Conservation (phyloP, 176 grass and related monocot genomes). For the Lolium perenne region DNA sequence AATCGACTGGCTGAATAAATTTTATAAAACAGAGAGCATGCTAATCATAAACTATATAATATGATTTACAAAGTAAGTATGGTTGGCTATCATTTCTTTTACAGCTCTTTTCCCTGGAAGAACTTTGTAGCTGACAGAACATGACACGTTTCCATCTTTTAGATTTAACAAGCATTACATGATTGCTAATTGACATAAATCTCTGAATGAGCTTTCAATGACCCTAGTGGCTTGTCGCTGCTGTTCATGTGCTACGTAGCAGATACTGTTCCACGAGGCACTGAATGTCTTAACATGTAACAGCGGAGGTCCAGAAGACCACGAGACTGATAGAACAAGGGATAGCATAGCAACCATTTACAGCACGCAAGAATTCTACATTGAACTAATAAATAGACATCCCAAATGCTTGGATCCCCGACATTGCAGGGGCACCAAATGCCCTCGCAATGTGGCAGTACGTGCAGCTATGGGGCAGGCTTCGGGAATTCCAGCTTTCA, state of each 20-base stretch:
- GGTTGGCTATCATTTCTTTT: background rate
- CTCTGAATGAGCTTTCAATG: background rate
- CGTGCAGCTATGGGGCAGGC: no score
- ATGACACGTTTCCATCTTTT: background rate
- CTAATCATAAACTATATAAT: background rate
- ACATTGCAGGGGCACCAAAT: no score
- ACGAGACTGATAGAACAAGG: background rate
- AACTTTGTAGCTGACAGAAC: background rate
- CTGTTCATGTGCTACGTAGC: background rate
- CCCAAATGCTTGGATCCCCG: no score
- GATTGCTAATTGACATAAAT: background rate
- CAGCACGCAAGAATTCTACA: background rate
- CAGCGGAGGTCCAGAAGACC: background rate
- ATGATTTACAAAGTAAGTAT: background rate
- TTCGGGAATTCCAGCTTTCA: no score
- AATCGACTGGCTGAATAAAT: background rate
- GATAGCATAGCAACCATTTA: conserved; percentile 9
- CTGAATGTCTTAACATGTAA: conserved; percentile 13
- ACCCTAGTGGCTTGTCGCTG: background rate
- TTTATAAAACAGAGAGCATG: background rate
- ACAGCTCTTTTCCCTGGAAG: background rate
- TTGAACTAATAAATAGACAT: background rate
- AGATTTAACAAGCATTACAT: conserved; percentile 11
- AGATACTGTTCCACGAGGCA: background rate
- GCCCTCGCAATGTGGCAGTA: no score